Base-by-base conservation (phyloP, 148 eudicot species). In the Diospyros lotus region DNA sequence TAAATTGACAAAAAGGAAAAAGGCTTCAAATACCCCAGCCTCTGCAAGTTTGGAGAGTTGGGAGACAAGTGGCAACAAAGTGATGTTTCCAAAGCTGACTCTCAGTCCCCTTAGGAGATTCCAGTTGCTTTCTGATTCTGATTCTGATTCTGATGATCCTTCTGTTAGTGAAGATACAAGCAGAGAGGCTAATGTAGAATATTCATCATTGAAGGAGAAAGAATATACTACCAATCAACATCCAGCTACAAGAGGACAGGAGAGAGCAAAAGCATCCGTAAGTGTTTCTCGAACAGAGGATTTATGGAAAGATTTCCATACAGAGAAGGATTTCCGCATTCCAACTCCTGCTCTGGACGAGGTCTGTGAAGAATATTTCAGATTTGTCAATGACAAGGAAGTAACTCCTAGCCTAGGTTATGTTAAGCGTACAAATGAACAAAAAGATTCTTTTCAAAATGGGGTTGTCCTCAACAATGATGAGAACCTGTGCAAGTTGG, bases 331-430 rank as follows among this genome's bases (percentile, higher is more conserved):
- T 13, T 70, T 69, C 68, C 69, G 66, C 56, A 73, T 95, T 72
- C 87, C 85, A 12, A 92, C 99, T 64, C 99, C 99, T 68, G 96
- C 85, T 72, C 85, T 95, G 48, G 97, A 95, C 81, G 90, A 85
- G 73, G 79, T 92, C 48, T 87, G 86, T 64, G 81, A 85, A 65
- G 97, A 93, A 76, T 91, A 90, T 81, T 87, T 84, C 64, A 73
- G 78, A 55, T 55, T 83, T 71, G 60, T 58, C 43, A 88, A 91
- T 64, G 78, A 84, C 70, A 84, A 72, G 52, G 84, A 82, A 6
- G 56, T 68, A 60, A 72, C 74, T 79, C 66, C 73, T 10, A 69
- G 17, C 65, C 58, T 64, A 54, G 28, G 38, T 68, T 76, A 6
- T 38, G 79, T 72, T 39, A 39, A 44, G 41, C 74, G 83, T 67